A percentile compares a stretch with the other conserved stretches of the same genome.
These are phyloP conservation scores for Heimioporus punctisporus DNA, from an alignment of 1,284 basidiomycete species.

Conservation along the genomic window DNA sequence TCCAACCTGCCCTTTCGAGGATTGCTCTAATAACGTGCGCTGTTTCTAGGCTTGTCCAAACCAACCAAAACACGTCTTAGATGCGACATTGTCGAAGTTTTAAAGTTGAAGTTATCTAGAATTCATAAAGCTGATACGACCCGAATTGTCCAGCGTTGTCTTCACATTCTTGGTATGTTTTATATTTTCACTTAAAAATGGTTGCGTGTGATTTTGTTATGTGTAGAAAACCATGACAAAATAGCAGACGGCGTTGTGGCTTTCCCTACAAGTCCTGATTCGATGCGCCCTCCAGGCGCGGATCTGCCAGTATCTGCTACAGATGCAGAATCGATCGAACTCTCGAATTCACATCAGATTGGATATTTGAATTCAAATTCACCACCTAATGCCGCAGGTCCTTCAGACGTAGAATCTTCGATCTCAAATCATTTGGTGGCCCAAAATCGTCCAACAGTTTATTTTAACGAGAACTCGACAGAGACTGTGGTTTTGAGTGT, in stretches of 20 bases:
- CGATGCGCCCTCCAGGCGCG: not conserved
- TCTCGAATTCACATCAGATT: not conserved
- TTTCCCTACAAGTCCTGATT: too few relatives aligned
- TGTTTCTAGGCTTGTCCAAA: not conserved
- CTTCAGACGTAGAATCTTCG: too few relatives aligned
- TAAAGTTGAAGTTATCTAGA: not conserved
- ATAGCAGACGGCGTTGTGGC: not conserved
- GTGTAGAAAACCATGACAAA: not conserved
- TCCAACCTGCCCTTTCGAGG: not conserved
- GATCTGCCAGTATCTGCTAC: not conserved
- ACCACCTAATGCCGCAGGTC: too few relatives aligned
- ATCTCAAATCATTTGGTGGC: not conserved
- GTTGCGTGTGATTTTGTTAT: not conserved
- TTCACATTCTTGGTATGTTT: not conserved
- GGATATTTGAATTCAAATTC: not conserved
- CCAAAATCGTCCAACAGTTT: too few relatives aligned
- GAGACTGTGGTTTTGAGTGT: too few relatives aligned
- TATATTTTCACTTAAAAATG: not conserved
- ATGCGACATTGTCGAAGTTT: not conserved
- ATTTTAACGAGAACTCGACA: too few relatives aligned
- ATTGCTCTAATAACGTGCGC: not conserved
- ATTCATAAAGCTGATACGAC: not conserved
- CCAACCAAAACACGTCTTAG: not conserved
- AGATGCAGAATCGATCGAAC: not conserved
- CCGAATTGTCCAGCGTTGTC: not conserved